These are phyloP conservation scores for Aureobasidium sp. DNA, from an alignment of 2,329 filamentous ascomycete genomes.

Conservation along the genomic window DNA sequence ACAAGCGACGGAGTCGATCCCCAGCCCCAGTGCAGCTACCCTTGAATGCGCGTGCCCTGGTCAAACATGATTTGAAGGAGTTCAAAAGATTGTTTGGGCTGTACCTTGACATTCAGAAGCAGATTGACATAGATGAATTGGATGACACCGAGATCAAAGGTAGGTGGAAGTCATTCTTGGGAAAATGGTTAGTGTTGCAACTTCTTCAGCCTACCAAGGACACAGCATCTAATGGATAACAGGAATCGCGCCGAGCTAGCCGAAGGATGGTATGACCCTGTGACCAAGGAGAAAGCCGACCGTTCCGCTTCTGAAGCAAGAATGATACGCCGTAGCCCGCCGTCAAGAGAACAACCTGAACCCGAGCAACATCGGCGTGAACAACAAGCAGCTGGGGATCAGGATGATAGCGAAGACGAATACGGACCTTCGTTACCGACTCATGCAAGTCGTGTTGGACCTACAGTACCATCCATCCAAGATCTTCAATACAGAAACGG, in stretches of 20 bases:
- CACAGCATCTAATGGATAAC: constrained; percentile 37
- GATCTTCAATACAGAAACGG: constrained; percentile 61
- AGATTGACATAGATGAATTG: constrained; percentile 59
- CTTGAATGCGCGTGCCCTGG: constrained; percentile 56
- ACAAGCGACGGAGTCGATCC: constrained; percentile 12
- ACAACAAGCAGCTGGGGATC: constrained; percentile 32
- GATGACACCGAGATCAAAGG: constrained; percentile 69
- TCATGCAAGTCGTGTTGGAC: constrained; percentile 39
- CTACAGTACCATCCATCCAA: constrained; percentile 59
- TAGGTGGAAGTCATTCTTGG: constrained; percentile 87
- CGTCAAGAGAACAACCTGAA: not conserved
- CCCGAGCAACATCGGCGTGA: constrained; percentile 4
- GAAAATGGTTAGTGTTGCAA: constrained; percentile 63
- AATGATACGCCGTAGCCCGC: not conserved
- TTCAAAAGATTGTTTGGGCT: constrained; percentile 70
- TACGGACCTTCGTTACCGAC: constrained; percentile 46
- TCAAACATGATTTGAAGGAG: constrained; percentile 57
- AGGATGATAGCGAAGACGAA: constrained; percentile 57
- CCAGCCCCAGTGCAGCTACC: constrained; percentile 44
- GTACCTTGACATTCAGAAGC: constrained; percentile 85
- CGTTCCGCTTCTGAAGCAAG: constrained; percentile 17
- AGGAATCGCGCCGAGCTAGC: constrained; percentile 81
- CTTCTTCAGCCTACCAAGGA: not conserved
- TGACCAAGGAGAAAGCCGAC: constrained; percentile 53
- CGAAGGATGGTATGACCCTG: constrained; percentile 88